A percentile compares a stretch with the other conserved stretches of the same genome.
Conservation (phyloP, 2,329 filamentous ascomycete species). For the Fusarium nisikadoi region DNA sequence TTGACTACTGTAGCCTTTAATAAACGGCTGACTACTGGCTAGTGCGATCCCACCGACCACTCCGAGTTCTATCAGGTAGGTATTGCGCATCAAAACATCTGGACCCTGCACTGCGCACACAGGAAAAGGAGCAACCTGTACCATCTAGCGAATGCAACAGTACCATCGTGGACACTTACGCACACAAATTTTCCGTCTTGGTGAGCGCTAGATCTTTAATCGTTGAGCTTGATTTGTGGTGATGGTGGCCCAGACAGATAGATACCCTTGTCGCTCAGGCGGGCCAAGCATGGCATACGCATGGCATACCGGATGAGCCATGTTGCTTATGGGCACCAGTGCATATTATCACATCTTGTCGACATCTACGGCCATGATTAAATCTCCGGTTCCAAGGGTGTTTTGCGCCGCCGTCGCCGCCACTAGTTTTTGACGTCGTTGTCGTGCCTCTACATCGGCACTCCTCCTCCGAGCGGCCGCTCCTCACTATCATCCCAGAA, state of each 20-base stretch:
- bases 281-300: not conserved
- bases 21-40: conserved; percentile 32
- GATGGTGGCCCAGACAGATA: conserved; percentile 7
- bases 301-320: conserved; percentile 12
- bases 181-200: conserved; percentile 35
- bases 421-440: conserved; percentile 10
- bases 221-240: conserved; percentile 7
- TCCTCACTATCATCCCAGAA: conserved; percentile 16
- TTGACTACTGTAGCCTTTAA: conserved; percentile 14
- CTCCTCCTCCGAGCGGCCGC: conserved; percentile 32
- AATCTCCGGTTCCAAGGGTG: conserved; percentile 30
- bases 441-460: conserved; percentile 8
- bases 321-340: conserved; percentile 3
- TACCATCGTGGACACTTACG: conserved; percentile 48
- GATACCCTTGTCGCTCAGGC: conserved; percentile 17
- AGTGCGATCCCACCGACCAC: conserved; percentile 33
- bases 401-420: not conserved
- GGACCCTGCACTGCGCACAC: conserved; percentile 23
- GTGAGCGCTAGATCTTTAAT: conserved; percentile 23
- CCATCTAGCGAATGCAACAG: conserved; percentile 44
- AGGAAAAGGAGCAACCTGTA: conserved; percentile 32
- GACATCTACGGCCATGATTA: conserved; percentile 21
- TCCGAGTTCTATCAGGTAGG: conserved; percentile 14
- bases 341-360: conserved; percentile 23
- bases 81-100: conserved; percentile 30